A percentile compares a stretch with the other conserved stretches of the same genome.
Evolutionary conservation across 2,329 filamentous ascomycete genomes (phyloP).

Genomic region (Clarireedia monteithiana): DNA sequence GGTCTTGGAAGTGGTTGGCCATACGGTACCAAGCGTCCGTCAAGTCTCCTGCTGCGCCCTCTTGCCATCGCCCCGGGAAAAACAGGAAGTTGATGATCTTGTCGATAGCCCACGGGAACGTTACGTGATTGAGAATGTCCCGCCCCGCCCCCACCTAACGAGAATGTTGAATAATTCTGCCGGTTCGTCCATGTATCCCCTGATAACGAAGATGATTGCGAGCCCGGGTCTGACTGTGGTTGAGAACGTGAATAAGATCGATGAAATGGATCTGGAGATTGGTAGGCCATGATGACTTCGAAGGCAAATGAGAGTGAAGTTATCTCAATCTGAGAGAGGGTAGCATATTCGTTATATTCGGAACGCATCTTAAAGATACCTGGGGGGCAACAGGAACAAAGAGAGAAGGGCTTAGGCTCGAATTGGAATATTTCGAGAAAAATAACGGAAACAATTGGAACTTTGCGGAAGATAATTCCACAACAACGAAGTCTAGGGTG

Average conservation of each 20-base stretch:
- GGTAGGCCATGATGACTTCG: not conserved
- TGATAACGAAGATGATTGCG: not conserved
- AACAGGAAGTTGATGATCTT: not conserved
- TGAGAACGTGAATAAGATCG: not conserved
- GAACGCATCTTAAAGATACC: not conserved
- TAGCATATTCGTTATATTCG: not conserved
- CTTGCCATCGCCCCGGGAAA: not conserved
- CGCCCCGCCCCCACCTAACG: not conserved
- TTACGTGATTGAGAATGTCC: not conserved
- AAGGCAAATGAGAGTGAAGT: not conserved
- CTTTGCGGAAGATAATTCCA: not conserved
- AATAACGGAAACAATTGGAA: not conserved
- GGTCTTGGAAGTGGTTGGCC: slow-evolving; percentile 4
- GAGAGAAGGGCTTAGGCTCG: not conserved
- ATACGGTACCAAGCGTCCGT: slow-evolving; percentile 1
- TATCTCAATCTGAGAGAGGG: not conserved
- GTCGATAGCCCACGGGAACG: not conserved
- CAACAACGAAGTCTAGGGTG: not conserved
- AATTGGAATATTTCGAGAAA: not conserved
- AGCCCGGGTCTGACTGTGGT: not conserved
- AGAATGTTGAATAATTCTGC: not conserved
- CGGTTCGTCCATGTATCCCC: not conserved
- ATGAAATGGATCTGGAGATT: not conserved
- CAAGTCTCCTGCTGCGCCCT: slow-evolving; percentile 5
- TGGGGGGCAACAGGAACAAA: not conserved